Evolutionary conservation across 176 grass and related monocot genomes (phyloP), one percentile per base, ranked within the genome.

Genomic region (Alloteropsis semialata): DNA sequence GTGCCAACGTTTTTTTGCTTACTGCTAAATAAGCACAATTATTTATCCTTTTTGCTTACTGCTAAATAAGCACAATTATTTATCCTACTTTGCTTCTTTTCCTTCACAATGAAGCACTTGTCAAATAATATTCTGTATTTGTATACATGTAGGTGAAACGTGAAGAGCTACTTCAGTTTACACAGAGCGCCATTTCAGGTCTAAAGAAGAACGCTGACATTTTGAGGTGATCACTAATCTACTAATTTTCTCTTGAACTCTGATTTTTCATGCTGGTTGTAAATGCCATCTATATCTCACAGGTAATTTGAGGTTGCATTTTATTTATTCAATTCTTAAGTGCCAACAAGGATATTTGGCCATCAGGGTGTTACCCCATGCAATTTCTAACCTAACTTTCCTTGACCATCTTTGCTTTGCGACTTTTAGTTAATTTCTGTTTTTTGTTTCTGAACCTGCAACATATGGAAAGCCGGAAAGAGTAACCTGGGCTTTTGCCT

Each of bases 81-180:
- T 81, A 48, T 27, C 63, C 16, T 51, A 61, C 16, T 32, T 77
- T 50, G 25, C 44, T 55, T 78, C 37, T 62, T 56, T 56, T 72
- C 76, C 63, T 78, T 72, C 37, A 28, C 25, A 79, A 65, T 5
- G 10, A 88, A 33, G 53, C 74, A 49, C 72, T 69, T 64, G 11
- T 82, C 22, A 72, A 56, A 39, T 25, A 24, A 72, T 78, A 56
- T 65, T 78, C 39, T 41, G 2, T 54, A 42, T 68, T 6, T 43
- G 27, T 75, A 62, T 75, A 83, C 82, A 83, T 93, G 65, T 81
- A 99, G 96, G 96, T 99, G 85, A 99, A 99, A 81, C 85, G 89
- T 79, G 96, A 99, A 76, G 96, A 99, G 65, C 74, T 99, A 30
- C 93, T 99, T 84, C 96, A 98, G 42, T 98, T 98, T 83, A 92